phyloP scores from a whole-genome alignment of 2,329 filamentous ascomycete species.

The Eutypella sp. region DNA sequence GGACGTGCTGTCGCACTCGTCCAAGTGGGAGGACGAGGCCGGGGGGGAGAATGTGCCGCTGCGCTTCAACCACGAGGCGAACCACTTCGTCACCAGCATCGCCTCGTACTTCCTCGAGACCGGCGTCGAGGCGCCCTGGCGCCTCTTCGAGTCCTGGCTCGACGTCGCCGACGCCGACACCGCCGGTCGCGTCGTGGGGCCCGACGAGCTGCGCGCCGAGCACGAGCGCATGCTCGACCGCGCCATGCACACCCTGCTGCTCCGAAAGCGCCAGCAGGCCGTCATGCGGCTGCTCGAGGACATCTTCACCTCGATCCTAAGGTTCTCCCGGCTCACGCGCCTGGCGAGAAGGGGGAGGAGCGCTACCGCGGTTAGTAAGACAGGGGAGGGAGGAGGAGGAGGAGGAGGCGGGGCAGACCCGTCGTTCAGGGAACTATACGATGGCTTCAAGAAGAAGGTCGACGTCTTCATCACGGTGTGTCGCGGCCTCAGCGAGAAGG shows the following conservation, averaged over 20 bases:
- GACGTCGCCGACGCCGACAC: conserved; percentile 57
- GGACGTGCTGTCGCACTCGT: conserved; percentile 42
- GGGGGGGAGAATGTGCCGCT: conserved; percentile 38
- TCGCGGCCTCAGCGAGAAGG: conserved; percentile 62
- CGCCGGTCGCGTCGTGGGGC: conserved; percentile 43
- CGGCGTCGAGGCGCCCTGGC: conserved; percentile 71
- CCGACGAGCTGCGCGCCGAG: conserved; percentile 61
- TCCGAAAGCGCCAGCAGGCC: conserved; percentile 70
- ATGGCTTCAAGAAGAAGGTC: conserved; percentile 64
- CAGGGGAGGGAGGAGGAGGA: conserved; percentile 28
- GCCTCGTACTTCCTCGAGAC: conserved; percentile 76
- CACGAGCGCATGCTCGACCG: conserved; percentile 71
- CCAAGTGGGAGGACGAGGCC: conserved; percentile 29
- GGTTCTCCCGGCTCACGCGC: conserved; percentile 55
- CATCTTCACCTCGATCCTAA: conserved; percentile 67
- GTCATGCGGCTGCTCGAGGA: conserved; percentile 70
- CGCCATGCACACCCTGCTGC: conserved; percentile 67
- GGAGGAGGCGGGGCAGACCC: conserved; percentile 18
- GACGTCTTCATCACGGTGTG: conserved; percentile 71
- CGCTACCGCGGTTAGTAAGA: conserved; percentile 35
- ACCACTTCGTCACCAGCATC: conserved; percentile 71
- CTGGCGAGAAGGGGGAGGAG: conserved; percentile 34
- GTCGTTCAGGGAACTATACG: conserved; percentile 48
- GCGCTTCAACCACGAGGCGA: conserved; percentile 69
- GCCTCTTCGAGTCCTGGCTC: conserved; percentile 61